Base-by-base conservation (phyloP, 352 stramenopile genomes). In the Globisporangium ultimum region DNA sequence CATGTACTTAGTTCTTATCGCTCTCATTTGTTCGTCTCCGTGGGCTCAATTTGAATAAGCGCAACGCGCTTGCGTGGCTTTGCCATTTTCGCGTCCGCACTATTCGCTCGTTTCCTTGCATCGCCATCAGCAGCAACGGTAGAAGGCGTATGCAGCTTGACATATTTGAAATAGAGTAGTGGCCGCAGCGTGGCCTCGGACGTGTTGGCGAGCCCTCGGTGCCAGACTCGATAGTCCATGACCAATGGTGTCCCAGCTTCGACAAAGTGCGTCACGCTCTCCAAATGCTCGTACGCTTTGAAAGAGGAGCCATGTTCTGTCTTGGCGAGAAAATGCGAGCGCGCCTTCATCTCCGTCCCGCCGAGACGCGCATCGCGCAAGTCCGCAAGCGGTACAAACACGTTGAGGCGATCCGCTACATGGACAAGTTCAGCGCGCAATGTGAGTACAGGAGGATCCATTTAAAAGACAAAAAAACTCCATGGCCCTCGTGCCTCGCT, bases 161-260 rank as follows among this genome's bases (percentile, higher is more conserved):
- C 51, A 59, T 90, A 89, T 60, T 90, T 89, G 53, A 88, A 88
- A 60, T 92, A 92, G 7, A 91, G 66, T 58, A 89, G 60, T 50
- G 81, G 79, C 9, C 78, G 74, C 36, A 87, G 32, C 43, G 56
- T 80, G 36, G 47, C 55, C 2, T 71, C 18, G 17, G 68, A 80
- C 24, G 62, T 64, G 55, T 92, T 92, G 2, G 76, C 72, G 4
- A 74, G 48, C 13, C 82, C 82, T 15, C 82, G 82, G 42, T 92
- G 82, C 82, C 82, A 92, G 18, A 90, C 74, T 21, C 82, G 76
- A 43, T 92, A 92, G 73, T 92, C 82, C 82, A 91, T 92, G 51
- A 84, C 41, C 1, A 90, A 47, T 0, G 80, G 78, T 28, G 76
- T 90, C 7, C 80, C 80, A 1, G 78, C 80, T 20, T 65, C 45